Conservation (phyloP, 225 moss, liverwort and hornwort species). For the Thuidium tamariscinum region DNA sequence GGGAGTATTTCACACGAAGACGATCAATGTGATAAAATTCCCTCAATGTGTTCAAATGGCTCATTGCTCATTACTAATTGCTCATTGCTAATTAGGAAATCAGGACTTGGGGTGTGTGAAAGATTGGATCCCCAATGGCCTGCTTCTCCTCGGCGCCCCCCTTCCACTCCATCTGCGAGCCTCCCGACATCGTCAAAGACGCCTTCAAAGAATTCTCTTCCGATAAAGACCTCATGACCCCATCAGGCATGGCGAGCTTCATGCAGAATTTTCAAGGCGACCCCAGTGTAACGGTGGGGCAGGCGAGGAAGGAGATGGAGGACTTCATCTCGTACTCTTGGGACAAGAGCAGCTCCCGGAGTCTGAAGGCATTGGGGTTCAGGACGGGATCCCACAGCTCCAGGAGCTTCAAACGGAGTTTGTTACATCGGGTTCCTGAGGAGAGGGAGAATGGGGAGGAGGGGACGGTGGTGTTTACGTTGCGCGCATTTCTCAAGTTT, state of each 20-base stretch:
- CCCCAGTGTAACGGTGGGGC: background rate
- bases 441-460: background rate
- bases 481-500: conserved; percentile 16
- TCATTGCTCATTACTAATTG: background rate
- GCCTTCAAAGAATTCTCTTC: conserved; percentile 18
- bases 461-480: background rate
- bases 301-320: conserved; percentile 13
- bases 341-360: background rate
- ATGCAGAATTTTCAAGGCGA: conserved; percentile 28
- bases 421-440: background rate
- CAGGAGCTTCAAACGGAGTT: background rate
- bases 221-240: conserved; percentile 24
- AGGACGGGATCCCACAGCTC: conserved; percentile 2
- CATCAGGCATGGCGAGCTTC: conserved; percentile 20
- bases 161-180: background rate
- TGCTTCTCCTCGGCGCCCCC: background rate
- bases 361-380: conserved; percentile 13
- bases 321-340: background rate
- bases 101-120: background rate
- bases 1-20: background rate
- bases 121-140: background rate
- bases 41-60: background rate
- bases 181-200: conserved; percentile 3
- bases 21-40: background rate
- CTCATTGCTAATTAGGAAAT: background rate